Evolutionary conservation across 306 rosid species (phyloP), one percentile per base, ranked within the genome.

Genomic region (Medicago lupulina): DNA sequence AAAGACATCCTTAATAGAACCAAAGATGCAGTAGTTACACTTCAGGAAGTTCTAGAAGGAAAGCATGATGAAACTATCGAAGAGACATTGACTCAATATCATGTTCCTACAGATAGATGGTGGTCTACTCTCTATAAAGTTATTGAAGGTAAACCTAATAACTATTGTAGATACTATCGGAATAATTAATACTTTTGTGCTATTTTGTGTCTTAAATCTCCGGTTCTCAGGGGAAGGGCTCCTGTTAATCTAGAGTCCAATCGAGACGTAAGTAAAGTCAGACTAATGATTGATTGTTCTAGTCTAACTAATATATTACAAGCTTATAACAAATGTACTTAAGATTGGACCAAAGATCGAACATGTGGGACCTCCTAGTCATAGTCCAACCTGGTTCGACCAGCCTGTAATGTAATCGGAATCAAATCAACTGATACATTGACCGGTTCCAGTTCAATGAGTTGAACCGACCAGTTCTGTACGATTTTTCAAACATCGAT

Each of bases 31-130:
- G 85, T 90, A 19, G 71, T 83, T 77, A 90, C 88, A 51, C 80
- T 92, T 76, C 89, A 85, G 41, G 96, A 87, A 74, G 90, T 90
- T 79, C 74, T 88, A 77, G 91, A 84, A 67, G 93, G 96, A 44
- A 87, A 76, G 71, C 96, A 88, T 59, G 89, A 92, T 47, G 70
- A 71, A 49, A 83, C 34, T 53, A 90, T 88, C 78, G 86, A 87
- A 21, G 84, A 80, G 70, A 68, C 85, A 49, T 75, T 88, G 11
- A 25, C 46, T 71, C 59, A 70, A 57, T 75, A 82, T 79, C 79
- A 83, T 34, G 76, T 89, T 63, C 80, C 91, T 9, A 46, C 80
- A 13, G 76, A 88, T 62, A 77, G 79, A 19, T 90, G 96, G 96
- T 87, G 92, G 93, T 88, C 92, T 50, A 76, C 92, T 69, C 88